Evolutionary conservation across 306 rosid genomes (phyloP).

Genomic region (Myrica gale): DNA sequence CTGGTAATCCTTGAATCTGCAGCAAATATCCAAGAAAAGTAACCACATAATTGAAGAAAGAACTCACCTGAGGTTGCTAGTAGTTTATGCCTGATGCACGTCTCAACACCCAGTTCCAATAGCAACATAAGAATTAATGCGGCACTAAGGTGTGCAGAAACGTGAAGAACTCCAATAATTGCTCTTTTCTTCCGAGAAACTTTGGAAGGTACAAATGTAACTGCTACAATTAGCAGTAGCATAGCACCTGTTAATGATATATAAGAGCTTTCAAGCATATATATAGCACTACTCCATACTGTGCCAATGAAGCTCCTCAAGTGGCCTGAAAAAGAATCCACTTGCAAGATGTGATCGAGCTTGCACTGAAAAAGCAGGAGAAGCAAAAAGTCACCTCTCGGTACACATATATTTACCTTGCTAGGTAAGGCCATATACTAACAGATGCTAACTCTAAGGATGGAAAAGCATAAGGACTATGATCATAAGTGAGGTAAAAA

Average conservation of each 20-base stretch:
- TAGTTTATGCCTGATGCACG: slow-evolving; percentile 71
- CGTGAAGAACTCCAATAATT: slow-evolving; percentile 81
- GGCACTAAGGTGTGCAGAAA: slow-evolving; percentile 80
- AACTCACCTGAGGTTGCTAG: slow-evolving; percentile 85
- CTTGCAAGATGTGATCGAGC: slow-evolving; percentile 83
- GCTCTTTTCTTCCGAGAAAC: slow-evolving; percentile 76
- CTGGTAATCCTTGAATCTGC: not conserved
- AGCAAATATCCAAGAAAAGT: not conserved
- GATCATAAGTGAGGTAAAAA: not conserved
- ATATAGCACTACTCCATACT: slow-evolving; percentile 77
- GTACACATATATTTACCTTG: slow-evolving; percentile 10
- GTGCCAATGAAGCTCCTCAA: slow-evolving; percentile 73
- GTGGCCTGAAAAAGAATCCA: slow-evolving; percentile 77
- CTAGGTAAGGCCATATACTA: slow-evolving; percentile 14
- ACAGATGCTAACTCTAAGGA: slow-evolving; percentile 20
- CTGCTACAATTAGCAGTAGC: slow-evolving; percentile 67
- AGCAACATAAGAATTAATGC: slow-evolving; percentile 92
- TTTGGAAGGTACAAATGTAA: slow-evolving; percentile 81
- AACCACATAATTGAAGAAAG: slow-evolving; percentile 21
- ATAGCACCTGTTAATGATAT: slow-evolving; percentile 73
- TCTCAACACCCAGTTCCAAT: slow-evolving; percentile 88
- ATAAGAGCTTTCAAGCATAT: slow-evolving; percentile 62
- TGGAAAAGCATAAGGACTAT: not conserved
- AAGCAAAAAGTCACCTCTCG: slow-evolving; percentile 31
- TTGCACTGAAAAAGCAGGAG: slow-evolving; percentile 62